These are phyloP conservation scores for Salix arbutifolia DNA, from an alignment of 345 rosid species.

Conservation along the genomic window DNA sequence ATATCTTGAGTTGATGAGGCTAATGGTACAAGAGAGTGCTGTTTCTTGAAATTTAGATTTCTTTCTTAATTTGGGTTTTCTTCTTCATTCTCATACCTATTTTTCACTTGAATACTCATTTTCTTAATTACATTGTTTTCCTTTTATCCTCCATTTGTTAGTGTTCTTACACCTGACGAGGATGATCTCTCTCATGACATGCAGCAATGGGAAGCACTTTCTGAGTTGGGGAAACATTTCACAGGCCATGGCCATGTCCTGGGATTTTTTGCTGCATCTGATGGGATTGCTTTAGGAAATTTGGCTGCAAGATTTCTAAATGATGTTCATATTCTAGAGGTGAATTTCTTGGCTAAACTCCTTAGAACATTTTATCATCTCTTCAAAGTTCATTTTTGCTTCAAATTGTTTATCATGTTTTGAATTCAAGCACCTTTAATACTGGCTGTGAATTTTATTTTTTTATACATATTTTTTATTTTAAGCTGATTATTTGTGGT, in stretches of 20 bases:
- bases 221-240: constrained; percentile 71
- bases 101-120: not conserved
- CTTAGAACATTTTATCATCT: not conserved
- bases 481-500: not conserved
- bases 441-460: not conserved
- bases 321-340: constrained; percentile 90
- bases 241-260: constrained; percentile 75
- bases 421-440: not conserved
- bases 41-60: not conserved
- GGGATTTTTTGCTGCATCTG: constrained; percentile 91
- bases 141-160: not conserved
- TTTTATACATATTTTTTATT: not conserved
- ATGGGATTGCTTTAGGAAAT: constrained; percentile 91
- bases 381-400: not conserved
- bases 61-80: too few relatives aligned
- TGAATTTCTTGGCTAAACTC: constrained; percentile 15
- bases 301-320: constrained; percentile 80
- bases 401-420: not conserved
- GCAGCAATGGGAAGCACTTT: constrained; percentile 65
- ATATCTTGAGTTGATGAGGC: not conserved
- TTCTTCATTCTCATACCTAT: not conserved
- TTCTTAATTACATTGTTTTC: not conserved
- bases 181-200: constrained; percentile 84
- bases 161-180: constrained; percentile 68
- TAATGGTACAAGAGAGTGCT: not conserved